phyloP scores from a whole-genome alignment of 495 filamentous ascomycete genomes.

The Aspergillus mulundensis region DNA sequence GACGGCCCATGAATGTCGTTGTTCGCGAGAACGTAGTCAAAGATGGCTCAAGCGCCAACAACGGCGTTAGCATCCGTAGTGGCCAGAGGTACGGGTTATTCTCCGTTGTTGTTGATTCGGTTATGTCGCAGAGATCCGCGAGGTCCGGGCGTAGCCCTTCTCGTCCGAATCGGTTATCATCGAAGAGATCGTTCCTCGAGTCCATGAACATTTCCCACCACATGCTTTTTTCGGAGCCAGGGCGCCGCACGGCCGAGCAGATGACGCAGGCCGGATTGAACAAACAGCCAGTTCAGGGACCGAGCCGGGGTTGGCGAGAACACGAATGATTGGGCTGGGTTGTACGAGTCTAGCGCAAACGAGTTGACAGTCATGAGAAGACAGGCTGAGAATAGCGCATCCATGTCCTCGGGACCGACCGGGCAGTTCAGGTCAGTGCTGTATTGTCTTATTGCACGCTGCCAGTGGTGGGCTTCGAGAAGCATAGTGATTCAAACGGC shows the following conservation, averaged over 20 bases:
- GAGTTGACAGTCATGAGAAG: slow-evolving; percentile 37
- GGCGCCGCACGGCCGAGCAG: slow-evolving; percentile 28
- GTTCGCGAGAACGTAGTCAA: slow-evolving; percentile 19
- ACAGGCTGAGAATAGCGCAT: slow-evolving; percentile 42
- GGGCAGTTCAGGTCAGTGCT: slow-evolving; percentile 25
- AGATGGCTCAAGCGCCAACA: slow-evolving; percentile 23
- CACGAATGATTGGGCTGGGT: slow-evolving; percentile 41
- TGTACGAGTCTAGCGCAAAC: slow-evolving; percentile 34
- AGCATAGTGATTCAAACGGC: slow-evolving; percentile 16
- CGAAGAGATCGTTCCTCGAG: slow-evolving; percentile 24
- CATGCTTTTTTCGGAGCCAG: slow-evolving; percentile 37
- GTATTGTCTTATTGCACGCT: slow-evolving; percentile 39
- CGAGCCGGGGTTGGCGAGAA: slow-evolving; percentile 27
- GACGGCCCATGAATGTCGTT: slow-evolving; percentile 34
- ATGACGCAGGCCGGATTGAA: slow-evolving; percentile 40
- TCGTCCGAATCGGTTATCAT: slow-evolving; percentile 30
- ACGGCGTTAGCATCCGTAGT: slow-evolving; percentile 32
- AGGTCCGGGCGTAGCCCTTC: slow-evolving; percentile 33
- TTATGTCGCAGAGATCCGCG: slow-evolving; percentile 36
- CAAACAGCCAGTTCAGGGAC: slow-evolving; percentile 39
- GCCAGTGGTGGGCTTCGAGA: slow-evolving; percentile 43
- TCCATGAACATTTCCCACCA: slow-evolving; percentile 34
- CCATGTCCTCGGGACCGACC: slow-evolving; percentile 35
- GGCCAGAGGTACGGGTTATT: slow-evolving; percentile 40
- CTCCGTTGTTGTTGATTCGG: slow-evolving; percentile 30